phyloP scores from a whole-genome alignment of 768 basidiomycete genomes.

The Lactarius akahatsu region DNA sequence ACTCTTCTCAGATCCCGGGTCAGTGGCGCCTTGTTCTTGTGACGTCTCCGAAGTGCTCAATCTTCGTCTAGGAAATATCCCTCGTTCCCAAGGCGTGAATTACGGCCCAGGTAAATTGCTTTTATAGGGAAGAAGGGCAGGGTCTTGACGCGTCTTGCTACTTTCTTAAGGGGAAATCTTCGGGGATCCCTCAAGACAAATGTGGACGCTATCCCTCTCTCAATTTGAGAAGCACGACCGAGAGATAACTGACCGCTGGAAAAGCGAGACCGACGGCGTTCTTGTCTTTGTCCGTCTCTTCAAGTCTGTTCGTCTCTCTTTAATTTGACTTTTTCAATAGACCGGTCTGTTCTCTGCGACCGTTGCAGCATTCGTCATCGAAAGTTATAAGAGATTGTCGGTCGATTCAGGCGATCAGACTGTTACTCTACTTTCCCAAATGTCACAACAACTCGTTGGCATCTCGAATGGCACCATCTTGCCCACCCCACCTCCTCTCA shows the following conservation, averaged over 20 bases:
- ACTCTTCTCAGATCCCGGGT: neutral
- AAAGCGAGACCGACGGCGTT: constrained; percentile 2
- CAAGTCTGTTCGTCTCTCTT: neutral
- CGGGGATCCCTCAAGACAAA: constrained; percentile 6
- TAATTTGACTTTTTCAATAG: neutral
- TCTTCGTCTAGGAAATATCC: neutral
- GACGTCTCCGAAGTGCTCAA: neutral
- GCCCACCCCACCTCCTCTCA: neutral
- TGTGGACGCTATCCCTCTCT: constrained; percentile 14
- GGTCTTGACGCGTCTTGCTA: neutral
- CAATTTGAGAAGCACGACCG: constrained; percentile 8
- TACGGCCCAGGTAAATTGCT: neutral
- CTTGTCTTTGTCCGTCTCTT: constrained; percentile 9
- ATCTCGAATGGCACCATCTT: neutral
- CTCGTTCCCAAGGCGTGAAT: neutral
- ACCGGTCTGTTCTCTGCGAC: constrained; percentile 14
- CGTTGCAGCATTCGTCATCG: constrained; percentile 6
- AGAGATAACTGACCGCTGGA: constrained; percentile 5
- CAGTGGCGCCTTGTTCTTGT: neutral
- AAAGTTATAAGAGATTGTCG: neutral
- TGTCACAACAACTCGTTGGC: constrained; percentile 6
- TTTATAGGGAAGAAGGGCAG: neutral
- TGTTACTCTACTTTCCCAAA: neutral
- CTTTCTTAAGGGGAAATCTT: constrained; percentile 4
- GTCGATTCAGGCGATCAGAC: constrained; percentile 3